phyloP scores from a whole-genome alignment of 2,329 filamentous ascomycete species.

The Penicillium sp. region DNA sequence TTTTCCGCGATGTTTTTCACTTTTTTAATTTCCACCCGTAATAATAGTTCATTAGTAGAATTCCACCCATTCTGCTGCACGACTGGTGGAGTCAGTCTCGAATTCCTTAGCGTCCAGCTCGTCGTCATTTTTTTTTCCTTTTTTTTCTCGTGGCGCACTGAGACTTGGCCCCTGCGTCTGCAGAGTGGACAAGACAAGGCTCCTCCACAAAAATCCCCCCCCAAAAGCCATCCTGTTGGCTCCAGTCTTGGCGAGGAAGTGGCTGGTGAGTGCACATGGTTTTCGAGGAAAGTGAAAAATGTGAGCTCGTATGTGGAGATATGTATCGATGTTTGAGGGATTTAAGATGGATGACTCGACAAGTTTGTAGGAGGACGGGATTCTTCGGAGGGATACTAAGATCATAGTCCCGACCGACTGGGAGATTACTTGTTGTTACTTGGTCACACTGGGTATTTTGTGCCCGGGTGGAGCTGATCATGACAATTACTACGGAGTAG shows the following conservation, averaged over 20 bases:
- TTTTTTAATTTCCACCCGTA: background rate
- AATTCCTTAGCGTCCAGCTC: conserved; percentile 2
- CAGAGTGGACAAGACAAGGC: background rate
- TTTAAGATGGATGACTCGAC: too few species aligned
- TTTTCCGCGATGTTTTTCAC: background rate
- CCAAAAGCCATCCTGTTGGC: conserved; percentile 2
- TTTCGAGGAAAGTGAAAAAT: background rate
- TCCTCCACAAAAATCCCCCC: background rate
- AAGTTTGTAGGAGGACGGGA: background rate
- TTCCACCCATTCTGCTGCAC: background rate
- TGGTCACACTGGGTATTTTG: too few species aligned
- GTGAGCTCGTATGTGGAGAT: conserved; percentile 1
- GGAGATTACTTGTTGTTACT: background rate
- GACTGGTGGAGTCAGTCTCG: background rate
- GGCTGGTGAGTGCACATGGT: background rate
- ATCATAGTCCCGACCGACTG: background rate
- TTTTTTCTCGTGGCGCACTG: conserved; percentile 14
- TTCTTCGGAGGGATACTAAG: background rate
- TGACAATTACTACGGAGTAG: too few species aligned
- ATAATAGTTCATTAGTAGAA: background rate
- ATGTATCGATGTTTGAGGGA: background rate
- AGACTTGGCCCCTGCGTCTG: conserved; percentile 20
- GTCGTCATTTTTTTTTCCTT: background rate
- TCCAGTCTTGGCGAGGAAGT: background rate
- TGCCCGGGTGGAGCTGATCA: background rate